Evolutionary conservation across 1,284 basidiomycete genomes (phyloP), one percentile per base, ranked within the genome.

Genomic region (Cystobasidiaceae sp.): DNA sequence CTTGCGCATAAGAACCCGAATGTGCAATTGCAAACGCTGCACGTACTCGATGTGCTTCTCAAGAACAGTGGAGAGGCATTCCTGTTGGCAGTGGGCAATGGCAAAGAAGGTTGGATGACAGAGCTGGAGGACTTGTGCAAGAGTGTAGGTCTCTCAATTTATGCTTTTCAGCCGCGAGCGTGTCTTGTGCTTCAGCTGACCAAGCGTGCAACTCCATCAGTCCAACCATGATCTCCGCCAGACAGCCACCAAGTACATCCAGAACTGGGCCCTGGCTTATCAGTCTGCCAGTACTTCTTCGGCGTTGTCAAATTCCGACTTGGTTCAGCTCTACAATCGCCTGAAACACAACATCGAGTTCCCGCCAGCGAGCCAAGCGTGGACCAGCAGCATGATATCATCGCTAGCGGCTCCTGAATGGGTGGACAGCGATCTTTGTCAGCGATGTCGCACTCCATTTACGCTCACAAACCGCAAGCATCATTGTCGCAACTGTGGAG

Each of bases 41-140:
- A 50, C 37, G 51, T 97, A 54, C 86, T 90, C 55, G 96, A 98
- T 78, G 83, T 88, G 11, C 96, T 92, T 73, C 85, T 98, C 78
- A 99, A 99, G 86, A 99, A 99, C 74, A 92, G 92, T 9, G 96
- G 96, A 0, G 92, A 97, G 71, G 85, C 86, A 61, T 98, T 99
- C 74, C 80, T 98, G 48, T 77, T 77, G 2, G 90, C 93, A 75
- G 79, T 94, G 52, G 85, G 88, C 13, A 67, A 62, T 25, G 41
- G 46, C 49, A 59, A 51, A 33, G 52, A 55, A 8, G 67, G 61
- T 17, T 52, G 51, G 23, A 37, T 74, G 52, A 72, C 75, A 3
- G 72, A 72, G 2, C 90, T 90, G 13, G 83, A 88, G 67, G 93
- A 96, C 75, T 94, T 97, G 75, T 93, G 97, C 77, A 90, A 92